Evolutionary conservation across 1,139 yeast genomes (phyloP), one percentile per base, ranked within the genome.

Genomic region (Blastobotrys serpentis): DNA sequence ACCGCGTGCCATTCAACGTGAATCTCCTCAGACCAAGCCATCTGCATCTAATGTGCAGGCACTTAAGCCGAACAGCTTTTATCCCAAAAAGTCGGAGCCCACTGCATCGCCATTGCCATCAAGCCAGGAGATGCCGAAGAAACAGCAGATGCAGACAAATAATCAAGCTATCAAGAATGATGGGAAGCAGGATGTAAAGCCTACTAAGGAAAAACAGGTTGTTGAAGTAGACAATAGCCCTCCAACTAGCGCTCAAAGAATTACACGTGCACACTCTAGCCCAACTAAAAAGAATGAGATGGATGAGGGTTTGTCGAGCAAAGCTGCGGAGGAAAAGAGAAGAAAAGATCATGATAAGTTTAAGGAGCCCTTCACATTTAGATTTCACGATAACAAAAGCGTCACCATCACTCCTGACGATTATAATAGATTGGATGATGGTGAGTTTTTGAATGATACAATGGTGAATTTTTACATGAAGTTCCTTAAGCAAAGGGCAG

Each of bases 371-470:
- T 51, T 61, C 26, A 46, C 47, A 19, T 58, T 61, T 49, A 51
- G 48, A 5, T 65, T 66, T 48, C 43, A 46, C 8, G 70, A 65
- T 40, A 53, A 55, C 19, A 66, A 64, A 48, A 48, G 60, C 4
- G 51, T 63, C 32, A 61, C 59, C 16, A 55, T 69, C 32, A 57
- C 61, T 2, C 55, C 58, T 6, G 61, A 57, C 19, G 73, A 70
- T 48, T 61, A 62, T 39, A 56, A 57, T 7, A 61, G 75, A 14
- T 61, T 73, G 18, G 57, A 62, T 21, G 69, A 64, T 2, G 65
- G 64, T 13, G 71, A 69, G 46, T 70, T 67, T 50, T 58, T 73
- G 45, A 73, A 73, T 55, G 77, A 73, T 49, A 67, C 68, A n/a
- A 56, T 73, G 44, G 63, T 73, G 44, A 68, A 66, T 48, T 72